A percentile compares a stretch with the other conserved stretches of the same genome.
Evolutionary conservation across 768 basidiomycete species (phyloP).

Genomic region (Amanita fuliginea): DNA sequence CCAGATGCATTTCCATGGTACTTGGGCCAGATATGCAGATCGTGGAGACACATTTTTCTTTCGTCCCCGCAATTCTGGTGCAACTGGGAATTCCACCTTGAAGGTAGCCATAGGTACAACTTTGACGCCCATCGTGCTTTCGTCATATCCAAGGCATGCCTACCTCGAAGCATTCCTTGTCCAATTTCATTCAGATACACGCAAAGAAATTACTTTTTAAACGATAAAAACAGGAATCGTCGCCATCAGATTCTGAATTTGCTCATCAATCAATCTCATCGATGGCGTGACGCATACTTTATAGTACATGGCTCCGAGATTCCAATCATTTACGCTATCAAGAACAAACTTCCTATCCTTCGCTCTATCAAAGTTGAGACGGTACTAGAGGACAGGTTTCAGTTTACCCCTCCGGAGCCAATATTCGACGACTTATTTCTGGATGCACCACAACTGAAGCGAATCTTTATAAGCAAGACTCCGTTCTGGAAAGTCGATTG

Average conservation of each 20-base stretch:
- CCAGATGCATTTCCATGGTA: not conserved
- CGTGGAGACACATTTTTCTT: not conserved
- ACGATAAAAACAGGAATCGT: not conserved
- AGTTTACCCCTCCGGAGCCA: no score
- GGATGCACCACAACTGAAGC: not conserved
- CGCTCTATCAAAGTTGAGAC: not conserved
- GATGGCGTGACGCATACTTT: not conserved
- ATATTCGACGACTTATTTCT: not conserved
- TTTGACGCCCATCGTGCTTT: not conserved
- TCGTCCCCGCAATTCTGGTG: not conserved
- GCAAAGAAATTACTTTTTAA: no score
- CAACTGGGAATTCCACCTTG: not conserved
- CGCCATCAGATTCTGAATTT: not conserved
- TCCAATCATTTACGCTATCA: not conserved
- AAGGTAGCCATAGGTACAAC: not conserved
- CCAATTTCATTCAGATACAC: not conserved
- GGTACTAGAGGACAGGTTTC: not conserved
- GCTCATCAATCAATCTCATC: not conserved
- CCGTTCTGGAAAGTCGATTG: not conserved
- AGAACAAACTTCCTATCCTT: not conserved
- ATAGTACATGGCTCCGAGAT: not conserved
- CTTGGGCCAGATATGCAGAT: not conserved
- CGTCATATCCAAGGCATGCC: not conserved
- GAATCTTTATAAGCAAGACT: not conserved
- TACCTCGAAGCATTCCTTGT: not conserved